Conservation (phyloP, 2,329 filamentous ascomycete genomes). For the Aspergillus jensenii region DNA sequence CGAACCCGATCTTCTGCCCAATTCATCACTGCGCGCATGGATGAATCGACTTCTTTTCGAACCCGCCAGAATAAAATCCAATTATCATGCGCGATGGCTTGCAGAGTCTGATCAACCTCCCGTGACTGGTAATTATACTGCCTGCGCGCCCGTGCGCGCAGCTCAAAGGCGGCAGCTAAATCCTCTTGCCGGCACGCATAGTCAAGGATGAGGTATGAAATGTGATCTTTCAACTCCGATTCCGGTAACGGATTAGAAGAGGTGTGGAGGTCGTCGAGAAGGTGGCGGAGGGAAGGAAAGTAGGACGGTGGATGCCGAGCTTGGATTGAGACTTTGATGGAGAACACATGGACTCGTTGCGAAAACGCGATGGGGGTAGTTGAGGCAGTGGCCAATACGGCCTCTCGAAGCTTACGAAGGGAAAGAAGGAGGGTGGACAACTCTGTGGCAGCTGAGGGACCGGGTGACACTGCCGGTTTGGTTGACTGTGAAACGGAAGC, state of each 20-base stretch:
- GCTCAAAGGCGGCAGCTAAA: constrained; percentile 68
- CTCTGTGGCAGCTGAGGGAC: constrained; percentile 56
- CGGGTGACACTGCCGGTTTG: constrained; percentile 22
- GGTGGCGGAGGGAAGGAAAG: constrained; percentile 78
- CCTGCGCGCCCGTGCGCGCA: constrained; percentile 52
- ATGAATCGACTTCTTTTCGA: constrained; percentile 72
- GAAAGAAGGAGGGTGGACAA: constrained; percentile 76
- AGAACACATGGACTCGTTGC: constrained; percentile 87
- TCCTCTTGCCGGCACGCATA: constrained; percentile 80
- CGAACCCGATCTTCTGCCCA: constrained; percentile 75
- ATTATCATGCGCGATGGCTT: constrained; percentile 74
- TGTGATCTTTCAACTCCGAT: constrained; percentile 75
- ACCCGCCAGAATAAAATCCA: constrained; percentile 76
- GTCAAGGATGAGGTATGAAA: constrained; percentile 80
- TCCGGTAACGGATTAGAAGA: constrained; percentile 64
- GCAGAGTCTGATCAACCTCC: constrained; percentile 68
- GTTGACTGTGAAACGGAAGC: constrained; percentile 25
- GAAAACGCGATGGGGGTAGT: constrained; percentile 77
- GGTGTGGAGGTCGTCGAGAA: constrained; percentile 70
- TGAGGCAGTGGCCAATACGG: constrained; percentile 70
- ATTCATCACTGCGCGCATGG: constrained; percentile 76
- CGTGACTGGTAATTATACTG: constrained; percentile 63
- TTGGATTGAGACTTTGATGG: constrained; percentile 79
- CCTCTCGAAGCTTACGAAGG: constrained; percentile 89
- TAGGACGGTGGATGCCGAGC: constrained; percentile 84